A percentile compares a stretch with the other conserved stretches of the same genome.
Evolutionary conservation across 2,329 filamentous ascomycete species (phyloP).

Genomic region (Trichoderma polysporum): DNA sequence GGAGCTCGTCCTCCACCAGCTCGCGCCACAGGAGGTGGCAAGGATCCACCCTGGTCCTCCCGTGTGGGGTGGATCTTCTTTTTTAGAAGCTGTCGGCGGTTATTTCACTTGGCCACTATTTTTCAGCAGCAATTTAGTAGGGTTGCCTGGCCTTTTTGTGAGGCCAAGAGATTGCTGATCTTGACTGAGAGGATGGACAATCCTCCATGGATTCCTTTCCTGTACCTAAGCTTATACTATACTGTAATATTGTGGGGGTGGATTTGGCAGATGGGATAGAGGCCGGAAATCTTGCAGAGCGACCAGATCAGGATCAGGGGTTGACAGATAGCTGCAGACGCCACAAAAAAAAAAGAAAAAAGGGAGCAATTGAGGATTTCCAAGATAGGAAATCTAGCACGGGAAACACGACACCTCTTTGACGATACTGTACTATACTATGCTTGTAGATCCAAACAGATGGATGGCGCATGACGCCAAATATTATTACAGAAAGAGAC

Average conservation of each 20-base stretch:
- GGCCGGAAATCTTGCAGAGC: background rate
- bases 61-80: conserved; percentile 19
- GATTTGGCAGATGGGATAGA: background rate
- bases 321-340: background rate
- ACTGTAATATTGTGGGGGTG: background rate
- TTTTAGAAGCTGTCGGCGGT: background rate
- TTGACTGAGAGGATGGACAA: background rate
- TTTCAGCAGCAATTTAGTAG: background rate
- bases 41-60: conserved; percentile 20
- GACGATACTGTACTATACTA: background rate
- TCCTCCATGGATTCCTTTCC: background rate
- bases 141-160: background rate
- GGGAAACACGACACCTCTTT: background rate
- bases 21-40: conserved; percentile 30
- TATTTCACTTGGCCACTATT: background rate
- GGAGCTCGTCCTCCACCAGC: conserved; percentile 25
- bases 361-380: background rate
- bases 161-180: background rate
- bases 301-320: background rate
- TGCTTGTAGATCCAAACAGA: background rate
- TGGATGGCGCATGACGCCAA: background rate
- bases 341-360: background rate
- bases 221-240: background rate
- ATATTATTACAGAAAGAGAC: background rate
- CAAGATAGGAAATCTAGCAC: background rate